Conservation (phyloP, 1,284 basidiomycete species). For the Sanghuangporus baumii region DNA sequence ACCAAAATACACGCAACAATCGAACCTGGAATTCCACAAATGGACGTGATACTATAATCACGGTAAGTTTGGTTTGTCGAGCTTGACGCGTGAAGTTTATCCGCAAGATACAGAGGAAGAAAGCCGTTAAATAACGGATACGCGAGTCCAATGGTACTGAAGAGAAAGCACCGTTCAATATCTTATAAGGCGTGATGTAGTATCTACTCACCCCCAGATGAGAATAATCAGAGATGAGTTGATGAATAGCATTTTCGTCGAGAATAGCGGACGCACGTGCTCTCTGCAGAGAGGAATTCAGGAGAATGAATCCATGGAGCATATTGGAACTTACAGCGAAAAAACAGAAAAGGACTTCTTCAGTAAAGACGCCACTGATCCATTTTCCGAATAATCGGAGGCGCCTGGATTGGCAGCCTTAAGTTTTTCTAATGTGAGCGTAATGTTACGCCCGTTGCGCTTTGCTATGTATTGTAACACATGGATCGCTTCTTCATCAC, state of each 20-base stretch:
- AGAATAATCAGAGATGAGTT: conserved; percentile 49
- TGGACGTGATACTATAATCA: conserved; percentile 44
- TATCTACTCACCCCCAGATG: conserved; percentile 39
- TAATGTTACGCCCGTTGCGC: conserved; percentile 43
- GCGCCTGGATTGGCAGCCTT: conserved; percentile 27
- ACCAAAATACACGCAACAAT: conserved; percentile 50
- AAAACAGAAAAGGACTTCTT: conserved; percentile 34
- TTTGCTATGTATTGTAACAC: conserved; percentile 47
- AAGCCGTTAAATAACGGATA: conserved; percentile 55
- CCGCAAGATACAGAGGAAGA: conserved; percentile 46
- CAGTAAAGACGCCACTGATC: conserved; percentile 28
- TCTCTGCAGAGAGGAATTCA: conserved; percentile 26
- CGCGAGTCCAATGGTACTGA: conserved; percentile 49
- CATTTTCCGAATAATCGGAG: conserved; percentile 18
- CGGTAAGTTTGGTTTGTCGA: conserved; percentile 38
- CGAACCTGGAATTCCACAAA: conserved; percentile 53
- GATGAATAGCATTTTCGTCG: conserved; percentile 40
- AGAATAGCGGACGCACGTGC: conserved; percentile 47
- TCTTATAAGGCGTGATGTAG: background rate
- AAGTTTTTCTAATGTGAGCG: conserved; percentile 41
- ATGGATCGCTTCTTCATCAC: conserved; percentile 49
- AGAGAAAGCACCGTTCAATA: background rate
- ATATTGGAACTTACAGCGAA: conserved; percentile 28
- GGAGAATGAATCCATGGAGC: background rate
- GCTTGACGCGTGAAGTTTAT: conserved; percentile 29